Base-by-base conservation (phyloP, 2,329 filamentous ascomycete genomes). In the Sporothrix brunneoviolacea region DNA sequence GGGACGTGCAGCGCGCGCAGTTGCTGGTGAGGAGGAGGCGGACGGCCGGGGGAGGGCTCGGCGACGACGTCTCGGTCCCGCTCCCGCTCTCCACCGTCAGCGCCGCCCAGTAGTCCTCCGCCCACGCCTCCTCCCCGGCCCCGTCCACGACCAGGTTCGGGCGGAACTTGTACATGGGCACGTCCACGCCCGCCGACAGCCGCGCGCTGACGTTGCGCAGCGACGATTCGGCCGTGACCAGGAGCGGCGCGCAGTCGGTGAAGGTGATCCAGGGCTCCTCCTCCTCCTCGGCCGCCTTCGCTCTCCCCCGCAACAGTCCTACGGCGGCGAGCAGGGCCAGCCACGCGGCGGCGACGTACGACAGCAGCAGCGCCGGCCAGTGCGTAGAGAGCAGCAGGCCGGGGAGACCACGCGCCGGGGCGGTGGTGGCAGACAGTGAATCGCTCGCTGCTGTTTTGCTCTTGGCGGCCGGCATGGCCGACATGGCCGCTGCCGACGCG, bases 71-170 rank as follows among this genome's bases (percentile, higher is more conserved):
- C 38, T n/a, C 21, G 27, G 9, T 36, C 44, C 18, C 8, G 22
- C 36, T 5, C 35, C 10, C 5, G 35, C 6, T n/a, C 33, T 22
- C 12, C 36, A 7, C 21, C 22, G 10, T 64, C 30, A 88, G 64
- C 59, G 83, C 80, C 3, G 70, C 77, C 86, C 84, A 90, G 60
- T 77, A 88, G 62, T 90, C 86, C 63, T 90, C 85, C 12, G 83
- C 82, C 62, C 78, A 90, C 1, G 78, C 67, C 9, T 66, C 64
- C 4, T 77, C 73, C 3, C 80, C 81, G 24, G 77, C 75, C 2
- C 80, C 82, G 33, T 77, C 76, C 2, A 89, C 66, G 2, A 90
- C 80, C 41, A 90, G 77, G 62, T 88, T 90, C 1, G 85, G 83
- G 32, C 86, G 78, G 64, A 89, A 86, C 59, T 84, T 85, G 35